Evolutionary conservation across 371 early-diverging fungal genomes (phyloP), one percentile per base, ranked within the genome.

Genomic region (Mucor sp.): DNA sequence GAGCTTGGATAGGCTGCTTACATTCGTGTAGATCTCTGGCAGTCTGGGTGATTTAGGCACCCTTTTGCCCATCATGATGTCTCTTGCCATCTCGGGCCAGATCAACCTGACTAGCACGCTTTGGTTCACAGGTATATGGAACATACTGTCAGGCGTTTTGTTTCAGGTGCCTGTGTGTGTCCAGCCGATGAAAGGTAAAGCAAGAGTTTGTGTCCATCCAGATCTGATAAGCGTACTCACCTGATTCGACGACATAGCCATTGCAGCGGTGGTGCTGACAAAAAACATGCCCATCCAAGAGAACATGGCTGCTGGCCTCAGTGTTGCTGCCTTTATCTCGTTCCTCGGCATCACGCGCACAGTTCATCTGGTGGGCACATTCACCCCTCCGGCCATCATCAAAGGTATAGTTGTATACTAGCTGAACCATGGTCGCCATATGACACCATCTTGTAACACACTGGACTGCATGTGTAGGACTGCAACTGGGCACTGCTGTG

Each of bases 101-200:
- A 86, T 93, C 63, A 89, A 91, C 63, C 74, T 96, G 39, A 87
- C 94, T 5, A 77, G 94, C 32, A 92, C 95, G 11, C 76, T 96
- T 65, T 87, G 94, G 77, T 94, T 95, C 80, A 94, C 93, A 60
- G 96, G 95, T 14, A 74, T 94, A 37, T 96, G 91, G 92, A 95
- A 95, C 65, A 94, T 96, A 47, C 17, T 90, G 33, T 89, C 91
- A 0, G 95, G 95, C 21, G 58, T 92, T 14, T 60, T 85, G 25
- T 96, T 91, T 66, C 87, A 90, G 33, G 90, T 94, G 28, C 96
- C 96, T 37, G 90, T 95, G 79, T 90, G 94, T 68, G 93, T 92
- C 30, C 93, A 93, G 69, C 93, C 93, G 23, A 93, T 91, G 93
- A 93, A 92, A 80, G 89, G 90, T 89, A 82, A 58, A 12, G 5